Evolutionary conservation across 1,284 basidiomycete species (phyloP).

Genomic region (Hymenochaete sp.): DNA sequence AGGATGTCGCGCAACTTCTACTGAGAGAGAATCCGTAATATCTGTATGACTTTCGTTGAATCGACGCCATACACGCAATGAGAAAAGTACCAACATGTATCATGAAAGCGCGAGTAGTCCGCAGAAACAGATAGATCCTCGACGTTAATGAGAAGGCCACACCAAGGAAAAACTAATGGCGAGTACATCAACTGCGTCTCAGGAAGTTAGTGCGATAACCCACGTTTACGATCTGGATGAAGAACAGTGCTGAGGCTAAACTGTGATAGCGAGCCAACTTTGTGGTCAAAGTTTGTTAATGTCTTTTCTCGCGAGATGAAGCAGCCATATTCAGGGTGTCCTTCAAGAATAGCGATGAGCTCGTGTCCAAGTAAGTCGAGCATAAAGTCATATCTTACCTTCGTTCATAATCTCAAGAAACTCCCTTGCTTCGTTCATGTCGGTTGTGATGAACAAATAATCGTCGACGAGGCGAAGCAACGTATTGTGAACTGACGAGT

Average conservation of each 20-base stretch:
- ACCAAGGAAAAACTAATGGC: constrained; percentile 77
- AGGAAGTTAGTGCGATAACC: constrained; percentile 29
- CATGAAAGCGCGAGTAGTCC: constrained; percentile 62
- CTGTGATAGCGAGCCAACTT: constrained; percentile 14
- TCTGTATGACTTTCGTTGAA: constrained; percentile 30
- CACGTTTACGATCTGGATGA: constrained; percentile 41
- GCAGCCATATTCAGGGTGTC: constrained; percentile 90
- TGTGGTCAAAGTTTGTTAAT: constrained; percentile 70
- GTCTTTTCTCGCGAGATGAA: constrained; percentile 86
- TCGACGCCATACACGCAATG: neutral
- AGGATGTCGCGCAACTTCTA: constrained; percentile 49
- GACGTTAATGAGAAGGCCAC: constrained; percentile 76
- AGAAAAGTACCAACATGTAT: constrained; percentile 38
- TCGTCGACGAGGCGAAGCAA: constrained; percentile 89
- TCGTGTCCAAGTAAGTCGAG: neutral
- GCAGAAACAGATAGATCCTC: constrained; percentile 64
- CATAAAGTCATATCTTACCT: constrained; percentile 34
- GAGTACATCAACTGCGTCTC: neutral
- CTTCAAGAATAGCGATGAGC: constrained; percentile 29
- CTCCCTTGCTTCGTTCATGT: constrained; percentile 46
- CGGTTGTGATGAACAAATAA: constrained; percentile 83
- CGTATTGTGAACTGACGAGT: constrained; percentile 37
- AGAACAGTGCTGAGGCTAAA: constrained; percentile 11
- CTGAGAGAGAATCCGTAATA: constrained; percentile 53
- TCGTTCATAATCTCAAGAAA: constrained; percentile 78